Evolutionary conservation across 1,284 basidiomycete genomes (phyloP), one percentile per base, ranked within the genome.

Genomic region (Leccinum pachyderme): DNA sequence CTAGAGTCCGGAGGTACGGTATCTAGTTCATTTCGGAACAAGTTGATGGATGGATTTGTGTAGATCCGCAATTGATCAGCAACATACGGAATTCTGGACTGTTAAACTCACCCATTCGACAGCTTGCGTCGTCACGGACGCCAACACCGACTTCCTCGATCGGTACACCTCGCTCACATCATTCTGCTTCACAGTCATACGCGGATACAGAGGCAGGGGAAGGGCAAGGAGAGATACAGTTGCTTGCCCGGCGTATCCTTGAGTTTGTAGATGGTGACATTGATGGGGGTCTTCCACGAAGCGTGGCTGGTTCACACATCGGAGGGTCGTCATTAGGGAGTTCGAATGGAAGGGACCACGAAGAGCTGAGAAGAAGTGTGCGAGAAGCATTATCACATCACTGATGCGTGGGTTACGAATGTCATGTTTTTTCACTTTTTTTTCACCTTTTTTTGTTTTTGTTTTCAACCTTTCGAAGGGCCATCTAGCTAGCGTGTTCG

Each of bases 161-260:
- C 28, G 88, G 87, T 27, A 88, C 88, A 31, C 88, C 89, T 5
- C 84, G 78, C 22, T 89, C 88, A 33, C 87, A 88, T 63, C 86
- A 77, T 56, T 89, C 86, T 18, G 79, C 79, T 54, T 76, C 77
- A 55, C 80, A 87, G 64, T 84, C 89, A 54, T 83, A 91, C 61
- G 84, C 85, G 56, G 91, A 93, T 51, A 91, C 90, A 13, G 92
- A 95, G 45, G 84, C 82, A 7, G 87, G 84, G 24, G 86, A 91
- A 48, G 92, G 91, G 8, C 88, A 89, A 59, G 86, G 88, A 49
- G 93, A 97, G 75, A 97, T 98, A 61, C 88, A 92, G 60, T 76
- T 88, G 45, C 81, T 97, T 49, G 88, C 90, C 15, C 79, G 88
- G 53, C 83, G 92, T 62, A 96, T 96, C 57, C 73, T 95, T 55